Base-by-base conservation (phyloP, 129 eudicot species). In the Chrysanthemum makinoi region DNA sequence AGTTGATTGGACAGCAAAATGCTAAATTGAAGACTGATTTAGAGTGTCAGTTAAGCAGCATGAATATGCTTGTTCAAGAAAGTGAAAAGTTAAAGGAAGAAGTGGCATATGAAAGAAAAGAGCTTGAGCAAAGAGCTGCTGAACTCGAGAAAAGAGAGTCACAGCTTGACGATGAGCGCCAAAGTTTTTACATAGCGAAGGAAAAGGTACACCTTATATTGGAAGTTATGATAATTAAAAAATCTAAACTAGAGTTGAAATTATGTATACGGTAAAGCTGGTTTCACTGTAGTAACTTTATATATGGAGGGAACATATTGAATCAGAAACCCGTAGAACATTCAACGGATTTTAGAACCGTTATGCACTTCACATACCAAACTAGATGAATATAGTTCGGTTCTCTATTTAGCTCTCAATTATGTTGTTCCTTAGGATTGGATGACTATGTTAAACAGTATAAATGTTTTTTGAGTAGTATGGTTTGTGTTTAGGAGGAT, bases 21-120 rank as follows among this genome's bases (percentile, higher is more conserved):
- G 80, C 83, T 64, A 81, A 86, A 63, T 64, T 80, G 75, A 86
- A 80, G 75, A 46, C 65, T 68, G 91, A 83, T 58, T 77, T 79
- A 44, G 85, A 83, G 76, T 68, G 79, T 67, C 80, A 77, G 72
- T 28, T 80, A 51, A 77, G 59, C 64, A 80, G 75, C 75, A 80
- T 84, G 85, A 71, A 77, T 77, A 68, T 68, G 30, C 74, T 71
- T 69, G 75, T 65, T 77, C 80, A 73, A 68, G 81, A 86, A 75
- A 80, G 73, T 70, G 85, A 83, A 66, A 80, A 79, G 49, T 70
- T 83, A 51, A 86, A 73, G 62, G 81, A 77, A 60, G 85, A 82
- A 47, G 72, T 83, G 71, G 77, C 80, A 43, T 75, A 64, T 51
- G 75, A 80, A 77, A 54, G 75, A 55, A 80, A 80, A 62, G 81